Base-by-base conservation (phyloP, 2,329 filamentous ascomycete species). In the Cladobotryum protrusum region DNA sequence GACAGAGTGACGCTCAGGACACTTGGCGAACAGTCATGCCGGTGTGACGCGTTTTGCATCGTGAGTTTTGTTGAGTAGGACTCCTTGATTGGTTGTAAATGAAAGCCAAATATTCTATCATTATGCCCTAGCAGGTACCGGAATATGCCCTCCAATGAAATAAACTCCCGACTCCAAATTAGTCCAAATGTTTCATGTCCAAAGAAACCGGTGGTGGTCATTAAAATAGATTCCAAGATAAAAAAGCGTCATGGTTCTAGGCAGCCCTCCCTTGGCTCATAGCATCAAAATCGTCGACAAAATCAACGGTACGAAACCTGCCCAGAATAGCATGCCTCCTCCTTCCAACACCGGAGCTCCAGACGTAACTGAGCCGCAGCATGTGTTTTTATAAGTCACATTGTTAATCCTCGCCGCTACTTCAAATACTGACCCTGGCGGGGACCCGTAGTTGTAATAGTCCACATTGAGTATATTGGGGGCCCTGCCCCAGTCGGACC, bases 401-500 rank as follows among this genome's bases (percentile, higher is more conserved):
- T 85, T 83, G 66, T 91, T 92, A 52, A 81, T 76, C 48, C 73
- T 65, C 0, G 85, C 85, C 1, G 84, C 85, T 6, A 85, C 84
- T 61, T 85, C 77, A 60, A 95, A 95, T 9, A 93, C 87, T 3
- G 85, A 87, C 2, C 89, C 89, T 3, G 71, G 75, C 32, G 66
- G 77, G 34, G 70, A 73, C 29, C 86, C 87, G 53, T 75, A 74
- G 64, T 93, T 89, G 69, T 93, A 95, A 67, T 89, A 93, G 64
- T 95, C 89, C 20, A 93, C 87, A 48, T 93, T 83, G 45, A 95
- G 72, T 61, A 90, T 83, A 61, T 86, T 92, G 2, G 89, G 89
- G 1, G 87, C 75, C 8, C 80, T 78, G 17, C 75, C 75, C 86
- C 86, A 93, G 43, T 72, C 65, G 1, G 60, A 52, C 12, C 66